Percentiles rank a stretch among this genome's conserved stretches.
phyloP scores from a whole-genome alignment of 768 basidiomycete genomes.

The Leccinum longicurvipes region DNA sequence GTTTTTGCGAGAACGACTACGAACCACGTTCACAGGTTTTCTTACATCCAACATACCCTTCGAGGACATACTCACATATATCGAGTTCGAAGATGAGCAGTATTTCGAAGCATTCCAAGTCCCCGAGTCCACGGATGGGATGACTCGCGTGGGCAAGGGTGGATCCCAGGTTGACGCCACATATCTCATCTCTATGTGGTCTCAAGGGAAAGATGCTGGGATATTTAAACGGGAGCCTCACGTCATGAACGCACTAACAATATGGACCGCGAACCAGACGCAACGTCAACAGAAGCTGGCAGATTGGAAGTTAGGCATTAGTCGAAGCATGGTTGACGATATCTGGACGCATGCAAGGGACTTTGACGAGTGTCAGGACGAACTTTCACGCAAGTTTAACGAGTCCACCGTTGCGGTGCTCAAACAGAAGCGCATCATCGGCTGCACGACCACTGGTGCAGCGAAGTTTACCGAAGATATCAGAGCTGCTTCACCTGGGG shows the following conservation, averaged over 20 bases:
- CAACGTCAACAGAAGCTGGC: slow-evolving; percentile 26
- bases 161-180: slow-evolving; percentile 34
- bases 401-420: slow-evolving; percentile 36
- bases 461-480: slow-evolving; percentile 55
- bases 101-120: slow-evolving; percentile 47
- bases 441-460: slow-evolving; percentile 67
- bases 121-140: slow-evolving; percentile 41
- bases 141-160: slow-evolving; percentile 40
- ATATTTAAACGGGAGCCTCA: slow-evolving; percentile 30
- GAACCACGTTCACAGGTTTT: slow-evolving; percentile 30
- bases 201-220: slow-evolving; percentile 41
- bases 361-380: slow-evolving; percentile 40
- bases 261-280: slow-evolving; percentile 38
- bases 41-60: slow-evolving; percentile 14
- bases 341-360: slow-evolving; percentile 32
- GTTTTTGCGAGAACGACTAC: slow-evolving; percentile 18
- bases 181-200: slow-evolving; percentile 53
- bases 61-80: slow-evolving; percentile 38
- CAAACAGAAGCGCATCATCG: slow-evolving; percentile 52
- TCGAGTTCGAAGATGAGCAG: slow-evolving; percentile 50
- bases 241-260: slow-evolving; percentile 19
- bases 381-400: slow-evolving; percentile 36
- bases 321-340: slow-evolving; percentile 32
- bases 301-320: slow-evolving; percentile 37
- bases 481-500: slow-evolving; percentile 42